Evolutionary conservation across 1,284 basidiomycete species (phyloP).

Genomic region (Ustilago curta): DNA sequence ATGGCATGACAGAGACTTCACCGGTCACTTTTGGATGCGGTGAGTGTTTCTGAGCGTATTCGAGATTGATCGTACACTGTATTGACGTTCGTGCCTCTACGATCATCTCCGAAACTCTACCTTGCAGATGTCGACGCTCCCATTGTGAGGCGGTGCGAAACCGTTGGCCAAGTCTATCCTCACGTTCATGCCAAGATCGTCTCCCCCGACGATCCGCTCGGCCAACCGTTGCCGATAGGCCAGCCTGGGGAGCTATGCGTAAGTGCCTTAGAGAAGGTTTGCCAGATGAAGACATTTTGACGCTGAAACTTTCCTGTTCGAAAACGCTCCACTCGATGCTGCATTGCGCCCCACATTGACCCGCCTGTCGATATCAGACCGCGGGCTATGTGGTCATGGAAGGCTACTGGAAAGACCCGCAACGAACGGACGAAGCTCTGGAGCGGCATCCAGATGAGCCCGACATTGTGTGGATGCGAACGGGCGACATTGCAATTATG

Average conservation of each 20-base stretch:
- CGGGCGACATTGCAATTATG: constrained; percentile 84
- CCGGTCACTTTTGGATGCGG: constrained; percentile 81
- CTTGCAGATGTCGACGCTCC: constrained; percentile 72
- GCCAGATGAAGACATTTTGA: not conserved
- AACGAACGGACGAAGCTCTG: constrained; percentile 78
- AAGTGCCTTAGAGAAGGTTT: constrained; percentile 12
- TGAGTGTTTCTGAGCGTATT: constrained; percentile 16
- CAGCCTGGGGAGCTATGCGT: constrained; percentile 78
- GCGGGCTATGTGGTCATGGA: constrained; percentile 83
- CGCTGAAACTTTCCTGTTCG: constrained; percentile 10
- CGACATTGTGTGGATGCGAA: constrained; percentile 82
- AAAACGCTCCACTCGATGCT: not conserved
- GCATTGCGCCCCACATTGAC: constrained; percentile 13
- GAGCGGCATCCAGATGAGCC: constrained; percentile 71
- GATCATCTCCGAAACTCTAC: not conserved
- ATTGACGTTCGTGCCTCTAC: not conserved
- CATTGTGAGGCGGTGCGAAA: constrained; percentile 80
- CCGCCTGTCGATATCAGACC: constrained; percentile 67
- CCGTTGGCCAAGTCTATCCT: constrained; percentile 80
- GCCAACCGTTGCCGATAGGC: constrained; percentile 60
- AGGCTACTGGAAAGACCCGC: constrained; percentile 83
- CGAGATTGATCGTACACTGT: not conserved
- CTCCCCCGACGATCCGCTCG: constrained; percentile 72
- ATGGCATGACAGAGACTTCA: constrained; percentile 71
- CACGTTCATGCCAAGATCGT: constrained; percentile 83